Base-by-base conservation (phyloP, 768 basidiomycete species). In the Dentipellis fragilis region DNA sequence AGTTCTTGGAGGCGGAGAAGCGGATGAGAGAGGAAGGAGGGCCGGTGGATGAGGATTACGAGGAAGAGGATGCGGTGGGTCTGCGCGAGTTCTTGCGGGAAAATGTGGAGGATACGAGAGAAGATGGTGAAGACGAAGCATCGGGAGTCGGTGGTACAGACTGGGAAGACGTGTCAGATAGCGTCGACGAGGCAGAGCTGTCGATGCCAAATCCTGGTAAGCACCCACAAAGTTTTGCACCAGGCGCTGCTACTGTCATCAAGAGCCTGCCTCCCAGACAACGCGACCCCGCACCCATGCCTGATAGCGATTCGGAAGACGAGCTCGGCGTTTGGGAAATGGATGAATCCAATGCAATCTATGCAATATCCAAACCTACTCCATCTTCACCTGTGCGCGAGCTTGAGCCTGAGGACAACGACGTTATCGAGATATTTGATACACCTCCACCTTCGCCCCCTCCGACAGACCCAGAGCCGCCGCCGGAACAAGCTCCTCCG, bases 1-100 rank as follows among this genome's bases (percentile, higher is more conserved):
- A 83, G 23, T 90, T 89, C 54, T 58, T 89, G 63, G 79, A 83
- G 55, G 83, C 80, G 1, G 88, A 89, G 65, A 69, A 65, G 62
- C 68, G 61, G 58, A 72, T 80, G 51, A 79, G 72, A 62, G 79
- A 77, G 55, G 53, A 74, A 51, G 76, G 69, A 57, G 80, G 80
- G 1, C 72, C 71, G 23, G 74, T 75, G 35, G 72, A 73, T 1
- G 78, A 78, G 23, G 74, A 71, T 10, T 71, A 65, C 16, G 23
- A 22, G 14, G 61, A 62, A 8, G 62, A 60, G 14, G 60, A 52
- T 11, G 59, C 36, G 39, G 38, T 23, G 10, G 39, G 17, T 35
- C 9, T 47, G 36, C n/a, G 12, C 21, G 48, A 49, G 17, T 66
- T 69, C 17, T 62, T 57, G 7, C 62, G 58, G 6, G 63, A 65